phyloP scores from a whole-genome alignment of 2,329 filamentous ascomycete genomes.

The Arthroderma sp. region DNA sequence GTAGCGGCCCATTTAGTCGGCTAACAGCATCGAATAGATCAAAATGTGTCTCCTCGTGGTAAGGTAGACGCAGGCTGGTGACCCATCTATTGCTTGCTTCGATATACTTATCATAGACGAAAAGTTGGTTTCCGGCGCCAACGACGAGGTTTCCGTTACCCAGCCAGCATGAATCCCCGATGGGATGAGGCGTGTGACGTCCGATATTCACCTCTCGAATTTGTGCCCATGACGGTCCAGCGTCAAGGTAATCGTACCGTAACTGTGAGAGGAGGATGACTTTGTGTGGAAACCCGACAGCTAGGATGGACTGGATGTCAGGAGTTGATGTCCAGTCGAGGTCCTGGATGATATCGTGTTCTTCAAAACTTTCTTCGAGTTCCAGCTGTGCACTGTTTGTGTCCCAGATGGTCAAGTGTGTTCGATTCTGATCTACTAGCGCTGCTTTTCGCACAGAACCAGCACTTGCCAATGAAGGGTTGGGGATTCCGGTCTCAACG shows the following conservation, averaged over 20 bases:
- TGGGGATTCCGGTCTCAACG: slow-evolving; percentile 62
- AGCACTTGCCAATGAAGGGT: slow-evolving; percentile 68
- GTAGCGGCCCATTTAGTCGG: slow-evolving; percentile 72
- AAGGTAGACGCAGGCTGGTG: slow-evolving; percentile 41
- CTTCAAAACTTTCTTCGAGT: slow-evolving; percentile 62
- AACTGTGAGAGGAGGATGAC: slow-evolving; percentile 74
- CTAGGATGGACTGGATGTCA: slow-evolving; percentile 75
- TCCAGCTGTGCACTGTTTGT: slow-evolving; percentile 70
- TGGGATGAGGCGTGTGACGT: slow-evolving; percentile 74
- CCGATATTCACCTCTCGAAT: slow-evolving; percentile 72
- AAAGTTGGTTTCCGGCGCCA: slow-evolving; percentile 81
- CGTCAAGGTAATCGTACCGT: slow-evolving; percentile 82
- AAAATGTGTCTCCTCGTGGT: slow-evolving; percentile 39
- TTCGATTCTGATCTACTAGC: slow-evolving; percentile 61
- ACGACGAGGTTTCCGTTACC: slow-evolving; percentile 74
- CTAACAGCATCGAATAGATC: slow-evolving; percentile 74
- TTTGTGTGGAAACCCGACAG: slow-evolving; percentile 82
- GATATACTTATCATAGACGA: slow-evolving; percentile 69
- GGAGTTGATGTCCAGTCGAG: slow-evolving; percentile 91
- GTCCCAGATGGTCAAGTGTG: slow-evolving; percentile 81
- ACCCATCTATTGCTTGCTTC: slow-evolving; percentile 50
- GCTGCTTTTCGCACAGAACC: slow-evolving; percentile 80
- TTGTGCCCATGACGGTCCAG: slow-evolving; percentile 77
- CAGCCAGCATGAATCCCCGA: slow-evolving; percentile 88
- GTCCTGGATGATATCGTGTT: slow-evolving; percentile 65